A percentile compares a stretch with the other conserved stretches of the same genome.
Conservation (phyloP, 83 land plant species). For the Thuja plicata region DNA sequence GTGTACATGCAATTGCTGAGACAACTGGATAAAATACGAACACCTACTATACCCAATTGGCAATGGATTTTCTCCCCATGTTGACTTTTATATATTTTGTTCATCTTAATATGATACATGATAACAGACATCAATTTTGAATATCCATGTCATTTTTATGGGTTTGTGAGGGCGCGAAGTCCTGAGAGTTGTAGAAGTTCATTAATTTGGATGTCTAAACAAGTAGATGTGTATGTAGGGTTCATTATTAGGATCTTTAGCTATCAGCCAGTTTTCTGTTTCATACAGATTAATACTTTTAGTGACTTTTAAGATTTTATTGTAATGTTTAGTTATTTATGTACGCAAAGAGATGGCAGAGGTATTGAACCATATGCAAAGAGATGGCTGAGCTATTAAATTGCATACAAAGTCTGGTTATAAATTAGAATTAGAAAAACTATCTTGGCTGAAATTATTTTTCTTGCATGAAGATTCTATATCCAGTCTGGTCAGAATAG, state of each 20-base stretch:
- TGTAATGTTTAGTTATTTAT: not conserved
- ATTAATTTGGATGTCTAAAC: too few species aligned
- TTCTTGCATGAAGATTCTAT: too few species aligned
- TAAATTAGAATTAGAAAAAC: too few species aligned
- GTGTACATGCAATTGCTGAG: not conserved
- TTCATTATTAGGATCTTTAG: not conserved
- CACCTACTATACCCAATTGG: not conserved
- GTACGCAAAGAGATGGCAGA: not conserved
- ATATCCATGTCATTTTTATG: not conserved
- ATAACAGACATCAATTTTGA: not conserved
- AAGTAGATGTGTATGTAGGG: too few species aligned
- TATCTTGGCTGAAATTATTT: too few species aligned
- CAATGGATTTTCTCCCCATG: not conserved
- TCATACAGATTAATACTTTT: not conserved
- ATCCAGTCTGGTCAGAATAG: too few species aligned
- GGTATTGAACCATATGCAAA: not conserved
- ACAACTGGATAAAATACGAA: not conserved
- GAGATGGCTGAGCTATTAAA: too few species aligned
- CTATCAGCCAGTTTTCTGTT: not conserved
- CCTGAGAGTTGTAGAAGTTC: not conserved
- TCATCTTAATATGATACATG: not conserved
- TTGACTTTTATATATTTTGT: not conserved
- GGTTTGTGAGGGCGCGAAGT: not conserved
- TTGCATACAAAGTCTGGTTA: too few species aligned
- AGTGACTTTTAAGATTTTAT: not conserved